These are phyloP conservation scores for Diaporthe helianthi DNA, from an alignment of 2,329 filamentous ascomycete species.

Conservation along the genomic window DNA sequence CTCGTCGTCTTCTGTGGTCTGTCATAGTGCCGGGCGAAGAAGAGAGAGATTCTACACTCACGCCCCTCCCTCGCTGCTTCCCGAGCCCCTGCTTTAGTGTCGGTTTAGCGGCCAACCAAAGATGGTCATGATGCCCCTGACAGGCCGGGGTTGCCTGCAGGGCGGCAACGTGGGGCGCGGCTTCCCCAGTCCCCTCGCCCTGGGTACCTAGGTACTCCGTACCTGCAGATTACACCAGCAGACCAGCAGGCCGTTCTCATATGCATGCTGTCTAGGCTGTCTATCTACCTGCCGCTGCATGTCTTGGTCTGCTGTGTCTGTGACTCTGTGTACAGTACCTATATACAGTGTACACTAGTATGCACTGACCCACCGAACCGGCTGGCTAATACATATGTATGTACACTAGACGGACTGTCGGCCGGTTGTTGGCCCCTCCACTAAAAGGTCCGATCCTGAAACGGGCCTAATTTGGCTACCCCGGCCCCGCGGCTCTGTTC, in stretches of 20 bases:
- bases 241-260: background rate
- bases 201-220: no score
- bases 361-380: background rate
- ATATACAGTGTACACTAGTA: constrained; percentile 23
- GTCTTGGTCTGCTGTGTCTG: background rate
- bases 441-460: constrained; percentile 31
- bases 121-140: constrained; percentile 8
- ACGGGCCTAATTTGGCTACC: constrained; percentile 29
- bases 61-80: background rate
- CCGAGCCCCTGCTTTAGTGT: constrained; percentile 26
- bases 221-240: constrained; percentile 14
- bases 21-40: background rate
- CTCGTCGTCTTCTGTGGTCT: background rate
- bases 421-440: constrained; percentile 24
- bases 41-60: background rate
- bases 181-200: constrained; percentile 17
- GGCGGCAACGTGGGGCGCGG: constrained; percentile 17
- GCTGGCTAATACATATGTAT: no score
- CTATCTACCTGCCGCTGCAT: background rate
- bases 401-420: background rate
- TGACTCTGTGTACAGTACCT: no score
- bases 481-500: constrained; percentile 11
- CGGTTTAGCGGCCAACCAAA: constrained; percentile 2
- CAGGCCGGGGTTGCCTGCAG: constrained; percentile 19
- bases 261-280: background rate